phyloP scores from a whole-genome alignment of 2,329 filamentous ascomycete species.

The Trichoderma aggressivum region DNA sequence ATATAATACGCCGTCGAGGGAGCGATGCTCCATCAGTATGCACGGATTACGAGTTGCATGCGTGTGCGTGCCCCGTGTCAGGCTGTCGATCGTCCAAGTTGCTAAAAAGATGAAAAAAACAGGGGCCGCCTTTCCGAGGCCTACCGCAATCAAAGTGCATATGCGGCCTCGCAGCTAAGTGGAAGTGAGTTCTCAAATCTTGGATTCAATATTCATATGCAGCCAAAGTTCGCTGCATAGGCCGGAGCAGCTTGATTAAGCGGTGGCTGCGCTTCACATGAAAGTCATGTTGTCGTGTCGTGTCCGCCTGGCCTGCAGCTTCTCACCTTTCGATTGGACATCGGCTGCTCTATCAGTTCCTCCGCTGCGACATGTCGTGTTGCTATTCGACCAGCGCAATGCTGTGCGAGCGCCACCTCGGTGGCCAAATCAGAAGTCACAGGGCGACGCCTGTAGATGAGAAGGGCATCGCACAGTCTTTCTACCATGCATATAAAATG shows the following conservation, averaged over 20 bases:
- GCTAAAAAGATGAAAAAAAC: neutral
- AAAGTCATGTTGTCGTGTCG: constrained; percentile 13
- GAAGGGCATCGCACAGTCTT: neutral
- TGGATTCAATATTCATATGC: constrained; percentile 4
- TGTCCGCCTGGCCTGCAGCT: neutral
- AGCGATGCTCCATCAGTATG: neutral
- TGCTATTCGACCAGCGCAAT: constrained; percentile 18
- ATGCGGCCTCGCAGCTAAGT: constrained; percentile 1
- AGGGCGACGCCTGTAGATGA: neutral
- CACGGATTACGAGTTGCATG: constrained; percentile 10
- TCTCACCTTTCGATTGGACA: neutral
- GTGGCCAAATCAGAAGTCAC: constrained; percentile 5
- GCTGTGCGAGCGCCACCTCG: constrained; percentile 1
- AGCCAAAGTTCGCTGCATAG: constrained; percentile 7
- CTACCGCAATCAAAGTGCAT: constrained; percentile 1
- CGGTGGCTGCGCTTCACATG: constrained; percentile 11
- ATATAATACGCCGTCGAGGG: neutral
- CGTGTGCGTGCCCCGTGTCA: constrained; percentile 14
- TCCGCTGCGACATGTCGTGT: constrained; percentile 16
- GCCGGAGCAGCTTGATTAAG: neutral
- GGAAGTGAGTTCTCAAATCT: neutral
- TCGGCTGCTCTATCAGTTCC: constrained; percentile 10
- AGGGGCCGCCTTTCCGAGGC: neutral
- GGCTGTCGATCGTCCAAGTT: constrained; percentile 17
- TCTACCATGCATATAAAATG: constrained; percentile 12